Percentiles rank a stretch among this genome's conserved stretches.
Conservation (phyloP, 2,329 filamentous ascomycete species). For the Trichothecium roseum region DNA sequence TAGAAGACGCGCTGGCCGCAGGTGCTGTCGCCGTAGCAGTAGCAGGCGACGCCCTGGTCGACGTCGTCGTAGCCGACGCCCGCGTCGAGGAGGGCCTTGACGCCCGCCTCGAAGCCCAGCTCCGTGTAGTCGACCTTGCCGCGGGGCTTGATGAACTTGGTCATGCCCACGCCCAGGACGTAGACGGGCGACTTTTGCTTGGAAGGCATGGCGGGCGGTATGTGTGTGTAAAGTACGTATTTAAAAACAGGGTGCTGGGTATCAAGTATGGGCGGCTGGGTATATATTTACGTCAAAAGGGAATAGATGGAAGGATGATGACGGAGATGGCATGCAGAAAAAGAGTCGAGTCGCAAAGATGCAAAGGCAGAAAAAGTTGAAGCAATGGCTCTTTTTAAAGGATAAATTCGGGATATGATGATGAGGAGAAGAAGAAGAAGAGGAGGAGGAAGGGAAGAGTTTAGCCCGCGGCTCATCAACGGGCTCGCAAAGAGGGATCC, state of each 20-base stretch:
- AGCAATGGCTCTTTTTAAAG: neutral
- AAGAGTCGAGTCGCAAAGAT: too few species aligned
- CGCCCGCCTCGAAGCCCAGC: constrained; percentile 82
- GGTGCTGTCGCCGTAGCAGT: constrained; percentile 93
- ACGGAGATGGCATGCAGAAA: neutral
- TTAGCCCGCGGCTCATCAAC: too few species aligned
- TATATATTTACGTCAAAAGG: too few species aligned
- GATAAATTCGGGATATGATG: neutral
- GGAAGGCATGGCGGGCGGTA: constrained; percentile 30
- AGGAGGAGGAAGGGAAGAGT: neutral
- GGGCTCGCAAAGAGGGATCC: too few species aligned
- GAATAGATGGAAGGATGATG: neutral
- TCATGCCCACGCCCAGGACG: constrained; percentile 96
- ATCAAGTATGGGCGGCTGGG: too few species aligned
- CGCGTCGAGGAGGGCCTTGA: constrained; percentile 77
- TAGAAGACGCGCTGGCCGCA: constrained; percentile 96
- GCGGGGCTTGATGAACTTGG: constrained; percentile 96
- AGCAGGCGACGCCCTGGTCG: constrained; percentile 91
- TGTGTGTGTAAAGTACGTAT: neutral
- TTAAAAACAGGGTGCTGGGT: too few species aligned
- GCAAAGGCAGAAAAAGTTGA: neutral
- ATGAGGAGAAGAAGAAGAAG: neutral
- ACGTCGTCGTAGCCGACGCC: constrained; percentile 96
- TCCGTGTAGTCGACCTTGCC: constrained; percentile 93
- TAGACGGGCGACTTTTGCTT: constrained; percentile 53